Conservation (phyloP, 1,284 basidiomycete species). For the Leucoagaricus sp. region DNA sequence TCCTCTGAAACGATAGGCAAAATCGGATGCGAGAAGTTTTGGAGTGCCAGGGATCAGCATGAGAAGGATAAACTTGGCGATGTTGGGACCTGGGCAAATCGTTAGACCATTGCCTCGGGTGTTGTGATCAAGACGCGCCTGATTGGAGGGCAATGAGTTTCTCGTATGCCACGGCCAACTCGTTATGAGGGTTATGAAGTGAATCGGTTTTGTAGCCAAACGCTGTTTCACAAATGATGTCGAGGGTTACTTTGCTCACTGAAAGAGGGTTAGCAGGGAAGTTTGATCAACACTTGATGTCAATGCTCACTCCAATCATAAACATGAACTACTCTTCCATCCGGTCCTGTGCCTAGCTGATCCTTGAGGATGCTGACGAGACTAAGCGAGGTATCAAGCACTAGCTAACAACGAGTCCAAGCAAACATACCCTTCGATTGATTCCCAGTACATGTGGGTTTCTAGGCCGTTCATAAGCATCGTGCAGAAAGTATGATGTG, state of each 20-base stretch:
- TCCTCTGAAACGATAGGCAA: slow-evolving; percentile 39
- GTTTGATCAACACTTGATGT: too few relatives aligned
- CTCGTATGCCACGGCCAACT: slow-evolving; percentile 49
- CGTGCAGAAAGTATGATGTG: not conserved
- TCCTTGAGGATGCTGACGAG: slow-evolving; percentile 40
- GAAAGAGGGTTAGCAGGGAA: too few relatives aligned
- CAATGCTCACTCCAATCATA: slow-evolving; percentile 55
- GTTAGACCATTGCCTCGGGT: not conserved
- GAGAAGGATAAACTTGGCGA: slow-evolving; percentile 39
- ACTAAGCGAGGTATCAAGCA: slow-evolving; percentile 24
- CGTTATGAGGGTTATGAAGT: slow-evolving; percentile 45
- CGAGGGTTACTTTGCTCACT: slow-evolving; percentile 54
- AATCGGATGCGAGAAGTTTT: slow-evolving; percentile 33
- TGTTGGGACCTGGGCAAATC: slow-evolving; percentile 27
- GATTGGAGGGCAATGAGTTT: slow-evolving; percentile 42
- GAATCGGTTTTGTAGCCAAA: slow-evolving; percentile 51
- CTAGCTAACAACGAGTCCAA: not conserved
- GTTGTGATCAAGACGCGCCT: slow-evolving; percentile 16
- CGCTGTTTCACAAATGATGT: slow-evolving; percentile 51
- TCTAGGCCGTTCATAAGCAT: slow-evolving; percentile 29
- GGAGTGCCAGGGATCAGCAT: slow-evolving; percentile 40
- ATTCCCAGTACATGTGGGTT: slow-evolving; percentile 50
- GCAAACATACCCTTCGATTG: slow-evolving; percentile 41
- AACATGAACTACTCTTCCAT: slow-evolving; percentile 37
- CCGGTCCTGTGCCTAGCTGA: slow-evolving; percentile 28